Evolutionary conservation across 202 grass and related monocot species (phyloP), one percentile per base, ranked within the genome.

Genomic region (Saccharum hybrid): DNA sequence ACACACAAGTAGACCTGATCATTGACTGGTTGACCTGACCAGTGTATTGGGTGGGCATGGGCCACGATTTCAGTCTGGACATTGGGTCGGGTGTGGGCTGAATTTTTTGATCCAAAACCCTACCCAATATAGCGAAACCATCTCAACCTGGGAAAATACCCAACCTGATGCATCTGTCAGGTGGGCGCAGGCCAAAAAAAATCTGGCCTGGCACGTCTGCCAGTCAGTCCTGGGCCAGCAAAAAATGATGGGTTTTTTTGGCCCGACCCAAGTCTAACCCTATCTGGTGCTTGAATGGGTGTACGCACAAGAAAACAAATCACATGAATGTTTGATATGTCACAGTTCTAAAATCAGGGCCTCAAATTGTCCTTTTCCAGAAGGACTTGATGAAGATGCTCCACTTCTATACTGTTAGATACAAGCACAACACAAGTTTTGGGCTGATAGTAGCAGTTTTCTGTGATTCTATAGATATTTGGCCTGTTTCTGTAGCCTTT

Each of bases 401-500:
- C 11, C 38, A 59, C 61, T 82, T 72, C 71, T 40, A 8, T 60
- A 63, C 18, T 73, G 10, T 63, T 48, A 48, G 16, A 8, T 82
- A 40, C 68, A 63, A 37, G 39, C 11, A 57, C 26, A 82, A 72
- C 39, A 15, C 57, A 36, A 3, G 4, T 46, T 15, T 68, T 71
- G 43, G 14, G 23, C 30, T 81, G 8, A 51, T 15, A 56, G 7
- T 57, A 10, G 37, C 39, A 22, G 10, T 40, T 10, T 80, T 36
- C 12, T 51, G 18, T 28, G 22, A 41, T 72, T 63, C 28, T 65
- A 54, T 64, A 64, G 31, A 43, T 72, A 78, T 72, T 71, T 84
- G 21, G 7, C 64, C 41, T 88, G 39, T 46, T 34, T 80, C 8
- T 64, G 8, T 59, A 56, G 9, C 56, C 28, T 13, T 78, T 59